phyloP scores from a whole-genome alignment of 495 filamentous ascomycete species.

The Lophiostoma macrostomum region DNA sequence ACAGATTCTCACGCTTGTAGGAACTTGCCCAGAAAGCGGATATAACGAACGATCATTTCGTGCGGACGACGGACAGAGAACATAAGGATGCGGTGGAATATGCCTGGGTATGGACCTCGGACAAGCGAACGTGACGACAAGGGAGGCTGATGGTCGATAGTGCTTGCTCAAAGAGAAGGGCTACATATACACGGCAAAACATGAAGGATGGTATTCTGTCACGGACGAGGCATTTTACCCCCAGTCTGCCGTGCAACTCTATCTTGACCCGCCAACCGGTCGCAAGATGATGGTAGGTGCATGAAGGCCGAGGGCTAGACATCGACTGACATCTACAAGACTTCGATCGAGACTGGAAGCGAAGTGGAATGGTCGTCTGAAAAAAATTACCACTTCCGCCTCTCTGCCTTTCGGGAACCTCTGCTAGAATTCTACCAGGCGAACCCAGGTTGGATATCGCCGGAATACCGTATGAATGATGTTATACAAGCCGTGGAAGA shows the following conservation, averaged over 20 bases:
- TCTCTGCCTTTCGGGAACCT: constrained; percentile 72
- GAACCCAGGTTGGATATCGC: constrained; percentile 69
- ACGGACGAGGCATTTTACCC: constrained; percentile 97
- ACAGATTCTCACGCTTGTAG: constrained; percentile 37
- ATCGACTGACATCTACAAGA: constrained; percentile 34
- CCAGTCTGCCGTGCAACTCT: constrained; percentile 64
- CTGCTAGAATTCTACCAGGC: constrained; percentile 74
- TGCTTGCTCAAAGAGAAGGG: constrained; percentile 67
- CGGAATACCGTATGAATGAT: constrained; percentile 61
- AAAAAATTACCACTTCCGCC: constrained; percentile 88
- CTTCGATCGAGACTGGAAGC: constrained; percentile 81
- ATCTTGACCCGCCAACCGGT: constrained; percentile 75
- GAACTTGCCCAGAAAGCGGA: constrained; percentile 64
- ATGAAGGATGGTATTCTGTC: constrained; percentile 95
- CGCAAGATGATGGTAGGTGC: constrained; percentile 64
- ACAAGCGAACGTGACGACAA: neutral
- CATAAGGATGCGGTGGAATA: constrained; percentile 86
- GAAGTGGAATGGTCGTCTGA: constrained; percentile 96
- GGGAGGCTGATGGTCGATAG: constrained; percentile 37
- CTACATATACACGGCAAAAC: constrained; percentile 79
- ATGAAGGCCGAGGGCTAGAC: neutral
- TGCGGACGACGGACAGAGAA: constrained; percentile 79
- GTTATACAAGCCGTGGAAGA: constrained; percentile 65
- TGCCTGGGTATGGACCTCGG: constrained; percentile 64
- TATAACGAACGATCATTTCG: constrained; percentile 77